Conservation (phyloP, 2,329 filamentous ascomycete species). For the Kalaharituber pfeilii region DNA sequence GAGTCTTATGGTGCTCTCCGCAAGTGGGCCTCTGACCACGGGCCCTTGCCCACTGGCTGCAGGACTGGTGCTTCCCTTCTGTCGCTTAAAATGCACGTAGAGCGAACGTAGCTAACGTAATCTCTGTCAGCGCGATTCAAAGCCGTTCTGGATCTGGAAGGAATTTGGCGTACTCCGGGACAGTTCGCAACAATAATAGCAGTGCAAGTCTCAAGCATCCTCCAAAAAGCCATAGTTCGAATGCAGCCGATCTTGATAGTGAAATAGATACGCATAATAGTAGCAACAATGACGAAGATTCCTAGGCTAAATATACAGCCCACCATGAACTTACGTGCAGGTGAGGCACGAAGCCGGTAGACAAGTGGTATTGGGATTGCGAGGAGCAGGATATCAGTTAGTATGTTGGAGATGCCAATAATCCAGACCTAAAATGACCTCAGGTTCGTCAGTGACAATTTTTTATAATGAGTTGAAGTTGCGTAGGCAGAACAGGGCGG, state of each 20-base stretch:
- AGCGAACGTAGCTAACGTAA: not conserved
- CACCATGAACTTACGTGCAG: conserved; percentile 6
- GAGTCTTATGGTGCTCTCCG: too few species aligned
- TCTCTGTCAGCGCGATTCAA: not conserved
- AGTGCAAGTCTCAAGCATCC: conserved; percentile 7
- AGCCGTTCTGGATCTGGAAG: not conserved
- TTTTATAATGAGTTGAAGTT: too few species aligned
- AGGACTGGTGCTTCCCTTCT: too few species aligned
- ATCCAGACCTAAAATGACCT: conserved; percentile 7
- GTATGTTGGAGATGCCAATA: conserved; percentile 23
- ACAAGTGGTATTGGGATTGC: conserved; percentile 25
- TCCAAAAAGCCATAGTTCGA: conserved; percentile 12
- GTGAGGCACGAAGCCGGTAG: conserved; percentile 18
- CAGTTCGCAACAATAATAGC: not conserved
- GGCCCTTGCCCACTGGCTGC: too few species aligned
- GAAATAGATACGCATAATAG: conserved; percentile 11
- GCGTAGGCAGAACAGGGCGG: too few species aligned
- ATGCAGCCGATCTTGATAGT: conserved; percentile 1
- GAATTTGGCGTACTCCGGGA: not conserved
- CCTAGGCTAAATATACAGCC: conserved; percentile 11
- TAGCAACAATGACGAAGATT: conserved; percentile 10
- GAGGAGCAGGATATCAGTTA: conserved; percentile 24
- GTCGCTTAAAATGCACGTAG: not conserved
- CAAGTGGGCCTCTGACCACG: too few species aligned
- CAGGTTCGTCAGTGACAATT: not conserved